Conservation (phyloP, 306 rosid species). For the Dryas alaskensis region DNA sequence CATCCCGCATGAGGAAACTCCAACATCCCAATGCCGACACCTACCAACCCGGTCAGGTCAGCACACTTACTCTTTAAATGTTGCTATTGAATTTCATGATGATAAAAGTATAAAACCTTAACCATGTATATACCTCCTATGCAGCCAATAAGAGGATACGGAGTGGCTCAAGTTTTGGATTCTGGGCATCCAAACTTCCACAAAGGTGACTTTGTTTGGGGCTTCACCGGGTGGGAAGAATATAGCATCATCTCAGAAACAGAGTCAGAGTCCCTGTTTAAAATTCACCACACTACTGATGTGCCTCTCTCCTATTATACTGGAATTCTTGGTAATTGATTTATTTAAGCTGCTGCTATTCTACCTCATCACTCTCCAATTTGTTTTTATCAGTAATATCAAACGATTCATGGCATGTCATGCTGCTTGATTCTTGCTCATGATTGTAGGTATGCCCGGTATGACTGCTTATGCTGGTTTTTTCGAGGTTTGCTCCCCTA, state of each 20-base stretch:
- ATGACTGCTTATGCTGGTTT: slow-evolving; percentile 38
- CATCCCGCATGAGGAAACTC: slow-evolving; percentile 24
- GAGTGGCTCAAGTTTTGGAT: slow-evolving; percentile 40
- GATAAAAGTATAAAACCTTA: too few species aligned
- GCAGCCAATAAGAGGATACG: slow-evolving; percentile 42
- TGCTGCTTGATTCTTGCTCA: too few species aligned
- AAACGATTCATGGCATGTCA: too few species aligned
- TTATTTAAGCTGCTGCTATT: too few species aligned
- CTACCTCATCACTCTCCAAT: too few species aligned
- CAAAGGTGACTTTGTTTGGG: slow-evolving; percentile 4
- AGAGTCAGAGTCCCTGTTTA: slow-evolving; percentile 10
- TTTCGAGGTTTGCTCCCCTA: slow-evolving; percentile 29
- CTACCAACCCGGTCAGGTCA: slow-evolving; percentile 29
- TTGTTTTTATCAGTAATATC: too few species aligned
- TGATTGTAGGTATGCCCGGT: slow-evolving; percentile 34
- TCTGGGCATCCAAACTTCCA: background rate
- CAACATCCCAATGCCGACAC: background rate
- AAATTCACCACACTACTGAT: slow-evolving; percentile 35
- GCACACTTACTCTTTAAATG: background rate
- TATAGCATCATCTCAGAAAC: background rate
- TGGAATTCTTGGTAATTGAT: slow-evolving; percentile 6
- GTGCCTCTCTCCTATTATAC: slow-evolving; percentile 36
- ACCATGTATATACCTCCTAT: too few species aligned
- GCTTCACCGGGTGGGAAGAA: slow-evolving; percentile 2
- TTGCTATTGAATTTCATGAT: background rate